These are phyloP conservation scores for Penicillium sp. DNA, from an alignment of 2,329 filamentous ascomycete species.

Conservation along the genomic window DNA sequence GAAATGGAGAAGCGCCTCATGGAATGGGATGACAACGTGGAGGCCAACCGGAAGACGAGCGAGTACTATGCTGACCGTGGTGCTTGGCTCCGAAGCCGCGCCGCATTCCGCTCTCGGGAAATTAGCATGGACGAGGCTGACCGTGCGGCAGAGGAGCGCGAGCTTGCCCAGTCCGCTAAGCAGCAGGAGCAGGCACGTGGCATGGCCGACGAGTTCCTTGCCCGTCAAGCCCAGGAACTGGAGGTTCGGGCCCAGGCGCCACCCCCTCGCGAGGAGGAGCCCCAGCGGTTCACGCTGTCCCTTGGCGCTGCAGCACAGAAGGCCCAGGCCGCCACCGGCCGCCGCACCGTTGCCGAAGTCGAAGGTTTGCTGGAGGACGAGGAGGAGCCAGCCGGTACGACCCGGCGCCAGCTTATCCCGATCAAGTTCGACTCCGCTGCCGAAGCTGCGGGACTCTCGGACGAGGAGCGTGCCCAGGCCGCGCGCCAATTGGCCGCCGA, in stretches of 20 bases:
- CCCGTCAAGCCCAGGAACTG: conserved; percentile 78
- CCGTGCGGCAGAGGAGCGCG: conserved; percentile 73
- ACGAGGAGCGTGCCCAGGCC: conserved; percentile 83
- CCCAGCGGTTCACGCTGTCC: conserved; percentile 87
- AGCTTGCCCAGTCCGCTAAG: conserved; percentile 68
- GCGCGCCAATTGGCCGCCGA: conserved; percentile 81
- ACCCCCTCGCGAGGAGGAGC: conserved; percentile 47
- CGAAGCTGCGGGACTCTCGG: conserved; percentile 69
- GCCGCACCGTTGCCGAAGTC: conserved; percentile 87
- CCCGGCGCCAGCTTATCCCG: conserved; percentile 75
- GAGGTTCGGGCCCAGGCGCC: conserved; percentile 44
- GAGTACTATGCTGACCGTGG: conserved; percentile 87
- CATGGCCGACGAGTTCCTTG: conserved; percentile 88
- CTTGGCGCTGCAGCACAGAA: conserved; percentile 86
- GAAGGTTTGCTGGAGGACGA: conserved; percentile 95
- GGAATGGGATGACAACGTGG: conserved; percentile 89
- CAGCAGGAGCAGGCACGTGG: conserved; percentile 77
- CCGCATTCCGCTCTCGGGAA: conserved; percentile 72
- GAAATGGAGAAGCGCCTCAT: conserved; percentile 71
- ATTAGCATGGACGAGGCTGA: conserved; percentile 78
- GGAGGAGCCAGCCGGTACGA: conserved; percentile 71
- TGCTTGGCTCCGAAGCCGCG: conserved; percentile 81
- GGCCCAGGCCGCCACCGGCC: conserved; percentile 58
- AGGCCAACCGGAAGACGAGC: conserved; percentile 69
- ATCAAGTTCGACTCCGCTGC: conserved; percentile 76